Conservation (phyloP, 192 early-diverging fungal species). For the Dissophora globulifera region DNA sequence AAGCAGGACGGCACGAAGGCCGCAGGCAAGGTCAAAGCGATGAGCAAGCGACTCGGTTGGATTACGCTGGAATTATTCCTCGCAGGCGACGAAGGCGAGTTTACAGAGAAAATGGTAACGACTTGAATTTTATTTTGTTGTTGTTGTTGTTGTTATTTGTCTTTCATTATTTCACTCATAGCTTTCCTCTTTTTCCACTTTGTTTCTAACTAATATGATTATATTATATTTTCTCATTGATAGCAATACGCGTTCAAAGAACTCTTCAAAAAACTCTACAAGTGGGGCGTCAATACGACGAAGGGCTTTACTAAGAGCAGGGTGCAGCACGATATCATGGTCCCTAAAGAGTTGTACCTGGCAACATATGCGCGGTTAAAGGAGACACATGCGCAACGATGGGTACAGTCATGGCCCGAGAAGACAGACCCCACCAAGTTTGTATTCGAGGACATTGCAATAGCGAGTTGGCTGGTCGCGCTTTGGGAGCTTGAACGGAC, state of each 20-base stretch:
- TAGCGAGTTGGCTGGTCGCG: conserved; percentile 83
- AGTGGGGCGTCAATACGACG: conserved; percentile 77
- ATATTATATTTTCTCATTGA: conserved; percentile 14
- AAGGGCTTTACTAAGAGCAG: conserved; percentile 78
- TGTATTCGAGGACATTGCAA: conserved; percentile 89
- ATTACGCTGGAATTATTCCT: conserved; percentile 45
- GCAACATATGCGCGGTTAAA: conserved; percentile 75
- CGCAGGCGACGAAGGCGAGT: conserved; percentile 34
- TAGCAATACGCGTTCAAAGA: conserved; percentile 68
- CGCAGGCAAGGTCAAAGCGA: conserved; percentile 5
- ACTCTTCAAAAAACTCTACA: conserved; percentile 77
- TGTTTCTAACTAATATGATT: not conserved
- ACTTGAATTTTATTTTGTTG: no score
- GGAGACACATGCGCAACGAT: conserved; percentile 68
- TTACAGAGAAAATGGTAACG: conserved; percentile 52
- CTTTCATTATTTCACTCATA: no score
- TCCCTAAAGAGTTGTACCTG: conserved; percentile 74
- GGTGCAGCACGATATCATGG: conserved; percentile 74
- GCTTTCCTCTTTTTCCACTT: not conserved
- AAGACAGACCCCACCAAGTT: conserved; percentile 86
- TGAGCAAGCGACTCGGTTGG: conserved; percentile 31
- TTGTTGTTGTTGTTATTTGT: no score
- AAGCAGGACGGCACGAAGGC: not conserved
- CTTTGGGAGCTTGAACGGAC: conserved; percentile 74
- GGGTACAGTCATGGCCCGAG: conserved; percentile 83